Conservation (phyloP, 2,329 filamentous ascomycete genomes). For the Colletotrichum phormii region DNA sequence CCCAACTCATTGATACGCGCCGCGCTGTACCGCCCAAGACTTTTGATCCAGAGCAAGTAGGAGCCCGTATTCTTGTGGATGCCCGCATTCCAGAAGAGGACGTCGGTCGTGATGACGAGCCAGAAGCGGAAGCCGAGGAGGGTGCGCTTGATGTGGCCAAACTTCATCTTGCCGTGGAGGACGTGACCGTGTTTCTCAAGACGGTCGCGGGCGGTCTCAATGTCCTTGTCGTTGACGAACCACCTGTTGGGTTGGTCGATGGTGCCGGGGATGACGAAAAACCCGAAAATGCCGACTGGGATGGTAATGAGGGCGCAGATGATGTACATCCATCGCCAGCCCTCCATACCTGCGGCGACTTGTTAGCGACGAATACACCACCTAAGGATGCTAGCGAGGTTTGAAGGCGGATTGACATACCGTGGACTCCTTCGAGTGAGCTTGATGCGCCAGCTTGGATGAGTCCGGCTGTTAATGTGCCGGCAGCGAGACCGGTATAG, state of each 20-base stretch:
- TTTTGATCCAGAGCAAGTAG: conserved; percentile 54
- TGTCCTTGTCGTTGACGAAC: conserved; percentile 50
- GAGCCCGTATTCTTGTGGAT: conserved; percentile 50
- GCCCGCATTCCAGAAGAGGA: conserved; percentile 61
- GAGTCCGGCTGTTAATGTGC: conserved; percentile 59
- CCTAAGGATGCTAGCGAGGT: not conserved
- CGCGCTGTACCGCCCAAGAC: conserved; percentile 52
- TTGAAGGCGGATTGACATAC: not conserved
- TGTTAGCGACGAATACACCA: no score
- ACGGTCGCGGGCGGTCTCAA: conserved; percentile 39
- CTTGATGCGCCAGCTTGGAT: conserved; percentile 57
- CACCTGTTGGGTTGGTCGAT: conserved; percentile 56
- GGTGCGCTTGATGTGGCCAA: conserved; percentile 47
- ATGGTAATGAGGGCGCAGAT: conserved; percentile 66
- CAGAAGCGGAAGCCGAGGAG: conserved; percentile 53
- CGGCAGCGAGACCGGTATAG: conserved; percentile 54
- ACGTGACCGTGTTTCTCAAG: conserved; percentile 55
- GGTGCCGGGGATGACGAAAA: conserved; percentile 64
- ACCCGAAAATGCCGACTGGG: conserved; percentile 62
- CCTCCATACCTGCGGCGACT: conserved; percentile 47
- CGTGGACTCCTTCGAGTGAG: conserved; percentile 55
- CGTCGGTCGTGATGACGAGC: conserved; percentile 48
- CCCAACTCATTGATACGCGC: conserved; percentile 63
- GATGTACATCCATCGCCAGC: conserved; percentile 68
- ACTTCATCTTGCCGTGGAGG: conserved; percentile 49